Base-by-base conservation (phyloP, 2,329 filamentous ascomycete species). In the Talaromyces sp. region DNA sequence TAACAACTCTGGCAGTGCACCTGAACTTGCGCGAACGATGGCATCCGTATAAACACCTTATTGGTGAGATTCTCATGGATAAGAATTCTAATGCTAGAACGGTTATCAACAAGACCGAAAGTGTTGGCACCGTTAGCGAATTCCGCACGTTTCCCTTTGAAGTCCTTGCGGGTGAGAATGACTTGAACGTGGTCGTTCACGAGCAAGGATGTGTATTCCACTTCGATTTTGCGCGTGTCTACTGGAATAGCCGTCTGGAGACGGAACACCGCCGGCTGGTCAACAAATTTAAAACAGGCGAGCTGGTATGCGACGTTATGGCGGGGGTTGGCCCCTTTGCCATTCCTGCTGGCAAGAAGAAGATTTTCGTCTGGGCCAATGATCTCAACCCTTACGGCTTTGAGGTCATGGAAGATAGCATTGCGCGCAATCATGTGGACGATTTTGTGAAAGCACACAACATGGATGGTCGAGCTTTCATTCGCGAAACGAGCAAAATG, bases 251-350 rank as follows among this genome's bases (percentile, higher is more conserved):
- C 69, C 87, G 93, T 66, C 84, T 99, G 14, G 88, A 95, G 69
- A 90, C 87, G 0, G 94, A 99, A 75, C 94, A 99, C 75, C 86
- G 88, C 65, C 83, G 94, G 3, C 80, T 97, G 17, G 85, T 93
- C 61, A 79, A 83, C 57, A 77, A 88, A 58, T 97, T 97, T 79
- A 79, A 85, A 59, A 86, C 89, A 7, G 92, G 94, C 43, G 90
- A 97, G 70, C 92, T 92, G 3, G 90, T 97, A 1, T 94, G 89
- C 77, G 94, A 99, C 75, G 89, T 97, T 65, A 99, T 97, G 93
- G 93, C 92, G 0, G 94, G 94, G 50, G 92, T 99, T 55, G 94
- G 94, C 0, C 94, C 94, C 0, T 99, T 99, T 74, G 92, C 93
- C 24, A 82, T 96, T 3, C 94, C 94, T 0, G 92, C 93, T 0